Evolutionary conservation across 495 filamentous ascomycete species (phyloP), one percentile per base, ranked within the genome.

Genomic region (Daldinia decipiens): DNA sequence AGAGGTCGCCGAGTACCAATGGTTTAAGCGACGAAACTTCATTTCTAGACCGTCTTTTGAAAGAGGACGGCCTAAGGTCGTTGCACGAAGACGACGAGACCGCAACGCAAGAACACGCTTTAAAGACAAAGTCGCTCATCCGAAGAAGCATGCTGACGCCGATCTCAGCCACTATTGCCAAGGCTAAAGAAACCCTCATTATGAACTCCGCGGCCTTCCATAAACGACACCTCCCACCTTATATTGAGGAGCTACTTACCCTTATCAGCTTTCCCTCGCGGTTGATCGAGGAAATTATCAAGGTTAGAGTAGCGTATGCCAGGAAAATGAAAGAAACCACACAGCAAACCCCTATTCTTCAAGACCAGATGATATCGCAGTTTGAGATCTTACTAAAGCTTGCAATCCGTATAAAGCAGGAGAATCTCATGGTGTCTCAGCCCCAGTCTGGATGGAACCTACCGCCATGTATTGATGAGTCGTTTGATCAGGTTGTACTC

Each of bases 221-320:
- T 32, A 92, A 93, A 60, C 91, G 95, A 15, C 95, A 98, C 82
- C 83, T 99, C 21, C 95, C 95, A 9, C 94, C 95, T 2, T 99
- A 98, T 75, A 97, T 98, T 62, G 96, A 99, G 75, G 95, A 99
- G 73, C 84, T 99, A 19, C 87, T 98, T 24, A 97, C 93, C 5
- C 83, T 99, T 51, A 97, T 99, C 79, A 98, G 96, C 80, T 98
- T 98, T 74, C 96, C 95, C 0, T 96, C 94, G 2, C 91, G 95
- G 5, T 83, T 99, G 32, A 95, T 99, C 21, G 94, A 98, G 78
- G 95, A 98, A 75, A 95, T 99, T 76, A 98, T 98, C 77, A 91
- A 91, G 27, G 89, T 98, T 73, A 91, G 96, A 39, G 85, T 98
- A n/a, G 90, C 89, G 34, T 98, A 97, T 77, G 94, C 94, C 6